A percentile compares a stretch with the other conserved stretches of the same genome.
These are phyloP conservation scores for Salvia splendens DNA, from an alignment of 257 asterid species.

Conservation along the genomic window DNA sequence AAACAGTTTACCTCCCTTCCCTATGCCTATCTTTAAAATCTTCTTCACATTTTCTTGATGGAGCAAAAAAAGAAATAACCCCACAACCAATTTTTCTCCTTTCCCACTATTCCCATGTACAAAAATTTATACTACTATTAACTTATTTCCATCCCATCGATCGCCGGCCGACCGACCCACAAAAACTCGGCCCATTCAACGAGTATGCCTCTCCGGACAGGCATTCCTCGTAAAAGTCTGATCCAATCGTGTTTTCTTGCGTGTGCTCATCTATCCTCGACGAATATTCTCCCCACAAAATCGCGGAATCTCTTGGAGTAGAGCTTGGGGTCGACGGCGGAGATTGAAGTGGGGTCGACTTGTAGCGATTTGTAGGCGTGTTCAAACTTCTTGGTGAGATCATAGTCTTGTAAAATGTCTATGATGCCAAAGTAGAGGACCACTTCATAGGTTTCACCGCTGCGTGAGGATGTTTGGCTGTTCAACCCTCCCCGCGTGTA, in stretches of 20 bases:
- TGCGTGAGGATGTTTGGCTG: conserved; percentile 45
- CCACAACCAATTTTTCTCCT: conserved; percentile 35
- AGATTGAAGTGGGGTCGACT: conserved; percentile 79
- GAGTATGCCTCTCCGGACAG: not conserved
- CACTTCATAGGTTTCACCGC: conserved; percentile 71
- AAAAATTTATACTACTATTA: conserved; percentile 22
- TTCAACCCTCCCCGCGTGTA: conserved; percentile 54
- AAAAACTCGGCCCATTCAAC: conserved; percentile 33
- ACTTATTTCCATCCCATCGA: conserved; percentile 37
- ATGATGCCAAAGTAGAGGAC: conserved; percentile 91
- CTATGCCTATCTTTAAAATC: conserved; percentile 57
- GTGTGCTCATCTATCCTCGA: conserved; percentile 63
- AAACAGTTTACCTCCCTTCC: conserved; percentile 45
- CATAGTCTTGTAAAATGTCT: conserved; percentile 91
- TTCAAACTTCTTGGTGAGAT: conserved; percentile 89
- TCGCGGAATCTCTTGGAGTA: conserved; percentile 88
- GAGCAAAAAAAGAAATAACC: conserved; percentile 27
- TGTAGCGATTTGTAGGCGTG: conserved; percentile 94
- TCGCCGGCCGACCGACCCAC: not conserved
- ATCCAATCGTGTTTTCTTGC: conserved; percentile 22
- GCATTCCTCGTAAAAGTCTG: conserved; percentile 11
- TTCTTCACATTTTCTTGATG: conserved; percentile 27
- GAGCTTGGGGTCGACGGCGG: conserved; percentile 92
- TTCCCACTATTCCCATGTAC: conserved; percentile 47
- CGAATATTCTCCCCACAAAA: conserved; percentile 72